Evolutionary conservation across 352 stramenopile species (phyloP), one percentile per base, ranked within the genome.

Genomic region (Phytophthora citrophthora): DNA sequence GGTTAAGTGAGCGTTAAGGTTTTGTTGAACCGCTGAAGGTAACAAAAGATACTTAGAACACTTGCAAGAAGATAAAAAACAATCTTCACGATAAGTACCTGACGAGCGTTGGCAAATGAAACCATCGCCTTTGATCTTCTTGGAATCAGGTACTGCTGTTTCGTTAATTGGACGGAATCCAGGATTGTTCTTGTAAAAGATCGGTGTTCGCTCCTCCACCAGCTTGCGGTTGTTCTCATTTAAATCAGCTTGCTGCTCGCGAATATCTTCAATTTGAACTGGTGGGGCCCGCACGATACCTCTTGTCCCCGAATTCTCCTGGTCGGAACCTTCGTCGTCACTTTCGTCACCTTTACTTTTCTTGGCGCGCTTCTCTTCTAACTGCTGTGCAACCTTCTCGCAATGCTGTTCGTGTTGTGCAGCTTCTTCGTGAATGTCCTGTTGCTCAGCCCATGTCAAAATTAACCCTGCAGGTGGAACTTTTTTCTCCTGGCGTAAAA

Each of bases 151-250:
- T 8, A 50, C 44, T 16, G 62, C 73, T 51, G 20, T 41, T 15
- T 87, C 69, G 4, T 67, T 75, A 43, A 91, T 74, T 11, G 64
- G 64, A 24, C 70, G 52, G 50, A 95, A 92, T 4, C 64, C 70
- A 18, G 83, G 84, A 26, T 95, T 95, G 53, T 89, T 88, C 57
- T 80, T 72, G 62, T 89, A 89, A 45, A 95, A 95, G 44, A 91
- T 81, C 8, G 70, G 60, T 15, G 62, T 83, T 5, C 82, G 79
- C 27, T 90, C 77, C 34, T 77, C 72, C 36, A 91, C 81, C 16
- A 90, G 56, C 44, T 79, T 75, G 5, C 65, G 48, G 31, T 90
- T 91, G 47, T 84, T 77, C 8, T 67, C 52, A 31, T 79, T 64
- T 26, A 93, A 27, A 20, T 78, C 67, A 18, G 63, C 57, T 72